Evolutionary conservation across 345 rosid genomes (phyloP).

Genomic region (Arabis hirsuta): DNA sequence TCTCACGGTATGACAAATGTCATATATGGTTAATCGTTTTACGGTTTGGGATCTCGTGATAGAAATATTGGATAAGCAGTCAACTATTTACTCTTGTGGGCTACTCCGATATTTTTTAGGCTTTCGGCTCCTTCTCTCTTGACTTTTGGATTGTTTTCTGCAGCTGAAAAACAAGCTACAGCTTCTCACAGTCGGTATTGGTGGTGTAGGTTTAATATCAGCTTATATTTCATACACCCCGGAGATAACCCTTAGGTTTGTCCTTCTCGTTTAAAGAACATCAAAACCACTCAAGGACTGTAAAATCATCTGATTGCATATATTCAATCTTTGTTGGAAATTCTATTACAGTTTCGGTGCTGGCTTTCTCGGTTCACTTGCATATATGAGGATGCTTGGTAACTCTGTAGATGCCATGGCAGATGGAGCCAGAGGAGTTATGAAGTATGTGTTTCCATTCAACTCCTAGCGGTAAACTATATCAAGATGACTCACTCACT

Average conservation of each 20-base stretch:
- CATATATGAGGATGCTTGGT: slow-evolving; percentile 87
- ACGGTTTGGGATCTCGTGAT: background rate
- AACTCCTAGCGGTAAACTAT: slow-evolving; percentile 11
- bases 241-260: slow-evolving; percentile 87
- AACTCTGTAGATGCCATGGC: slow-evolving; percentile 86
- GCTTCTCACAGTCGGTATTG: slow-evolving; percentile 71
- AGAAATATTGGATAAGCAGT: slow-evolving; percentile 9
- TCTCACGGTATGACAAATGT: background rate
- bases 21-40: background rate
- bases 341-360: slow-evolving; percentile 68
- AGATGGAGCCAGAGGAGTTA: slow-evolving; percentile 77
- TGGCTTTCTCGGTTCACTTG: slow-evolving; percentile 79
- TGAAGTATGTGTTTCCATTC: slow-evolving; percentile 60
- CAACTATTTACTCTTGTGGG: background rate
- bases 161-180: slow-evolving; percentile 83
- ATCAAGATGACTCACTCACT: slow-evolving; percentile 18
- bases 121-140: background rate
- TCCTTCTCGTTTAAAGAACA: background rate
- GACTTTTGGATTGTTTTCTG: slow-evolving; percentile 39
- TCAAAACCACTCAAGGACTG: background rate
- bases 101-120: background rate
- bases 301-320: slow-evolving; percentile 19
- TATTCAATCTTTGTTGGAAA: background rate
- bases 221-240: slow-evolving; percentile 82
- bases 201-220: slow-evolving; percentile 87